phyloP scores from a whole-genome alignment of 2,329 filamentous ascomycete genomes.

The Apiospora rasikravindrae region DNA sequence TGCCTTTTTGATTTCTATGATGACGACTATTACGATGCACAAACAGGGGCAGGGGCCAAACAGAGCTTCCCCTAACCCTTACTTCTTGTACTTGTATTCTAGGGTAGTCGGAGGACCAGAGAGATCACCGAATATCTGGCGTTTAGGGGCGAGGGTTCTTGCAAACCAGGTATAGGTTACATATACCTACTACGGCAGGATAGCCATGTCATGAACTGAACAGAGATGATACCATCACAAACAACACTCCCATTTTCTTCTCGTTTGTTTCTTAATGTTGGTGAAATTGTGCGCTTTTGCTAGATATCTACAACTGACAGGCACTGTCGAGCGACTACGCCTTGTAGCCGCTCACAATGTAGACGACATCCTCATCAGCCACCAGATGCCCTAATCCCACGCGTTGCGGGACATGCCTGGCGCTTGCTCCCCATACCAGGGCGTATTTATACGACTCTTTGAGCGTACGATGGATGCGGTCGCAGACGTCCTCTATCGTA shows the following conservation, averaged over 20 bases:
- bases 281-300: neutral
- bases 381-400: conserved; percentile 87
- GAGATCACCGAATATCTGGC: neutral
- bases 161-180: conserved; percentile 1
- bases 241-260: neutral
- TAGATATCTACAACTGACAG: neutral
- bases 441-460: conserved; percentile 99
- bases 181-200: conserved; percentile 15
- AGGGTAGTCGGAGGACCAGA: conserved; percentile 4
- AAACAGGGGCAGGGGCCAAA: neutral
- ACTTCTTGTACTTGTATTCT: conserved; percentile 16
- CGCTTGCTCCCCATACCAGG: conserved; percentile 95
- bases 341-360: conserved; percentile 69
- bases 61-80: neutral
- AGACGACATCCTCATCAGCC: conserved; percentile 70
- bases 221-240: conserved; percentile 7
- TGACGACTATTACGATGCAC: conserved; percentile 16
- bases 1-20: neutral
- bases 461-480: conserved; percentile 88
- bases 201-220: conserved; percentile 6
- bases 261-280: neutral
- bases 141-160: conserved; percentile 13
- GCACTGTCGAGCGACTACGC: conserved; percentile 46
- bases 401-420: conserved; percentile 90
- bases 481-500: conserved; percentile 95